These are phyloP conservation scores for Pythium pectinolyticum DNA, from an alignment of 352 stramenopile species.

Conservation along the genomic window DNA sequence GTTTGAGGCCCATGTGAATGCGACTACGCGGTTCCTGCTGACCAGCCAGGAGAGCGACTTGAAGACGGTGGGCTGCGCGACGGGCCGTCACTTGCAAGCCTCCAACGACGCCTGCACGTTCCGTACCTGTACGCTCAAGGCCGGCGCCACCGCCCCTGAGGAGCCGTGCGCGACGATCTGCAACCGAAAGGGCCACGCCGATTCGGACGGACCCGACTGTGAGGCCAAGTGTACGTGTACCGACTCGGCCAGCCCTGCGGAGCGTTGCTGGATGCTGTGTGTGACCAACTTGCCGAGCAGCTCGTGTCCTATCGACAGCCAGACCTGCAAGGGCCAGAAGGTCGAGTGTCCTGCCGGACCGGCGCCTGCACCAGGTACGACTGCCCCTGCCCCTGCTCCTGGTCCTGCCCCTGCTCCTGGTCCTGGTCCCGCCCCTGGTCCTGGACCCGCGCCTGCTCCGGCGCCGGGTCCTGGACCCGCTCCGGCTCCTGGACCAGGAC, in stretches of 20 bases:
- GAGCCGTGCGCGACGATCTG: constrained; percentile 42
- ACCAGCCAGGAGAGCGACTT: constrained; percentile 19
- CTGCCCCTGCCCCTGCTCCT: background rate
- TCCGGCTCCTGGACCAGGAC: background rate
- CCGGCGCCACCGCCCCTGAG: constrained; percentile 28
- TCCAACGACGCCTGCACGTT: constrained; percentile 41
- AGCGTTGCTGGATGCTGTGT: constrained; percentile 68
- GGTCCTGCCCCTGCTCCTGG: background rate
- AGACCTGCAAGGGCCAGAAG: constrained; percentile 37
- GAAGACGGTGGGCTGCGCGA: constrained; percentile 43
- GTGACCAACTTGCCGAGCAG: constrained; percentile 29
- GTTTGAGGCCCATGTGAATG: constrained; percentile 43
- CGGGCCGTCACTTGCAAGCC: constrained; percentile 37
- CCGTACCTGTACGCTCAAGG: constrained; percentile 34
- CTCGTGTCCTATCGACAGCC: constrained; percentile 34
- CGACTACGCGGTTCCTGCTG: constrained; percentile 40
- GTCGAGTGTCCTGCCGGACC: constrained; percentile 29
- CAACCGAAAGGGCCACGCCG: constrained; percentile 34
- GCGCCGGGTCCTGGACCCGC: constrained; percentile 3
- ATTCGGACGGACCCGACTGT: constrained; percentile 40
- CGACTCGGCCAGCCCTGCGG: constrained; percentile 25
- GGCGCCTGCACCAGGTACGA: constrained; percentile 13
- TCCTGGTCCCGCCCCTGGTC: background rate
- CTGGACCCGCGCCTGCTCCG: background rate
- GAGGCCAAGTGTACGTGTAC: constrained; percentile 44